Percentiles rank a stretch among this genome's conserved stretches.
phyloP scores from a whole-genome alignment of 768 basidiomycete species.

The Phylloporus sp. region DNA sequence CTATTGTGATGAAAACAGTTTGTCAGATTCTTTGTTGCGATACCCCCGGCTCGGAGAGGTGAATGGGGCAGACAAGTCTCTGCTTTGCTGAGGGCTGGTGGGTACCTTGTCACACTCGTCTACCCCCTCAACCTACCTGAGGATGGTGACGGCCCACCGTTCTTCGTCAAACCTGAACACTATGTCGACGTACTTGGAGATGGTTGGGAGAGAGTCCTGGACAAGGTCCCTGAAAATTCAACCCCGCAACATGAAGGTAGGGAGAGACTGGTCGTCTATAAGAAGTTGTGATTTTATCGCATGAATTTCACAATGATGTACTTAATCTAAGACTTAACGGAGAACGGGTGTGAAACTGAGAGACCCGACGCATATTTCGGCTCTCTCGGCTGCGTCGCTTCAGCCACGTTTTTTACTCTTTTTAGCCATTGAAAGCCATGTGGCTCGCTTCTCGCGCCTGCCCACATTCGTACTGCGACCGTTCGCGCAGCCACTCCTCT shows the following conservation, averaged over 20 bases:
- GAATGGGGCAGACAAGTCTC: conserved; percentile 60
- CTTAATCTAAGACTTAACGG: too few species aligned
- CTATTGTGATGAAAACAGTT: not conserved
- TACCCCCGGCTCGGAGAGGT: conserved; percentile 48
- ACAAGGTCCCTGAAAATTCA: conserved; percentile 47
- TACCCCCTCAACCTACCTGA: conserved; percentile 50
- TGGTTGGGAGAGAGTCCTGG: conserved; percentile 51
- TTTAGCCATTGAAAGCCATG: not conserved
- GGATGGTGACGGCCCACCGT: conserved; percentile 59
- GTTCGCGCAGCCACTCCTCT: too few species aligned
- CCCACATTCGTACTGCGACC: too few species aligned
- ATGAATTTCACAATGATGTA: too few species aligned
- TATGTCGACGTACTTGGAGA: conserved; percentile 49
- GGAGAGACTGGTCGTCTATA: conserved; percentile 47
- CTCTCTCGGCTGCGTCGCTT: not conserved
- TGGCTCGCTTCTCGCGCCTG: too few species aligned
- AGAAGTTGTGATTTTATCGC: conserved; percentile 4
- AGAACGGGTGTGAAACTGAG: not conserved
- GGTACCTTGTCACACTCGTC: conserved; percentile 56
- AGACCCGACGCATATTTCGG: not conserved
- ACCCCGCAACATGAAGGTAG: conserved; percentile 40
- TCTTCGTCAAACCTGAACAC: conserved; percentile 53
- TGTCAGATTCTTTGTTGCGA: conserved; percentile 57
- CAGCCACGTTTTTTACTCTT: not conserved
- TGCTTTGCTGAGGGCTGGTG: conserved; percentile 55